A percentile compares a stretch with the other conserved stretches of the same genome.
These are phyloP conservation scores for Zasmidium angulare DNA, from an alignment of 2,329 filamentous ascomycete genomes.

Conservation along the genomic window DNA sequence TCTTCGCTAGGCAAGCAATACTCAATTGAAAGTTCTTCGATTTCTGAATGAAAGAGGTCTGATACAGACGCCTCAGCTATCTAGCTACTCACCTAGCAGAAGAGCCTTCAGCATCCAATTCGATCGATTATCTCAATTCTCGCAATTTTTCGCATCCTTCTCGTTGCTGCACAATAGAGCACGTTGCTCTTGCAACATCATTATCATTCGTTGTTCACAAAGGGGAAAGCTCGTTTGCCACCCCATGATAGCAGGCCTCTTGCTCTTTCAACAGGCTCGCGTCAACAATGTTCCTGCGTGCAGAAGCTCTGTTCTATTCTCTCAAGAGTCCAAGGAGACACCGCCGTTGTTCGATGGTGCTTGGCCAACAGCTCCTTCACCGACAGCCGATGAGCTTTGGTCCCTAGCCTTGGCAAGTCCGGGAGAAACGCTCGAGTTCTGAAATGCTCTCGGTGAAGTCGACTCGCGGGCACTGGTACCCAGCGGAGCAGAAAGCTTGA, in stretches of 20 bases:
- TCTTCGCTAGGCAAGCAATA: too few relatives aligned
- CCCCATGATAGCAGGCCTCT: background rate
- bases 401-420: background rate
- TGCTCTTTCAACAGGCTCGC: background rate
- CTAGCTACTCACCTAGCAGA: conserved; percentile 1
- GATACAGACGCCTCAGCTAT: background rate
- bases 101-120: background rate
- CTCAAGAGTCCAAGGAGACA: background rate
- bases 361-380: background rate
- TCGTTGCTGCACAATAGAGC: background rate
- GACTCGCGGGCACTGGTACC: background rate
- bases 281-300: background rate
- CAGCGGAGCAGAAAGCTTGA: background rate
- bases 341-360: background rate
- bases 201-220: background rate
- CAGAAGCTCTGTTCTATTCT: background rate
- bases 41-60: background rate
- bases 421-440: background rate
- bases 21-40: too few relatives aligned
- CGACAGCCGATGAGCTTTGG: background rate
- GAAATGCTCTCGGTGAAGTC: background rate
- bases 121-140: background rate
- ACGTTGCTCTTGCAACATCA: background rate
- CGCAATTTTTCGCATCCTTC: background rate
- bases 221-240: background rate